Conservation (phyloP, 2,329 filamentous ascomycete genomes). For the Sporothrix humicola region DNA sequence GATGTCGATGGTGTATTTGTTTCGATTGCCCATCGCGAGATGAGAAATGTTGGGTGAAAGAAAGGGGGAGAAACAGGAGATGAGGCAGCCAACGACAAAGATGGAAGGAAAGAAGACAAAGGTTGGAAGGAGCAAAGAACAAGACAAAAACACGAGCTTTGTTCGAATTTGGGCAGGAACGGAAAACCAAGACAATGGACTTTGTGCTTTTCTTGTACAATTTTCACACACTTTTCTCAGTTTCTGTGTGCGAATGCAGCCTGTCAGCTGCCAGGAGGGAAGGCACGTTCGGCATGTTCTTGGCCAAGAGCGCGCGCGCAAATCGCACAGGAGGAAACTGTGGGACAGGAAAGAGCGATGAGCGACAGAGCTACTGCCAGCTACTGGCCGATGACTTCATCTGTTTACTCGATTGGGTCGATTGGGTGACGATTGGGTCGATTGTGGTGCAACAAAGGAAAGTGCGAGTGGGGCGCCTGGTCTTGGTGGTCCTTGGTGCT, state of each 20-base stretch:
- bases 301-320: neutral
- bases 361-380: slow-evolving; percentile 3
- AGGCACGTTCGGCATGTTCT: slow-evolving; percentile 2
- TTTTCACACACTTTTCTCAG: too few relatives aligned
- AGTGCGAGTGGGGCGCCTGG: neutral
- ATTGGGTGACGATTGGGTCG: neutral
- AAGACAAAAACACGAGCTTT: slow-evolving; percentile 12
- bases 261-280: slow-evolving; percentile 26
- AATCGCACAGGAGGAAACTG: neutral
- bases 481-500: neutral
- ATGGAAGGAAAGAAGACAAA: slow-evolving; percentile 3
- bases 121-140: slow-evolving; percentile 10
- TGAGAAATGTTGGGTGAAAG: neutral
- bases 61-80: neutral
- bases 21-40: neutral
- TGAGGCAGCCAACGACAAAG: neutral
- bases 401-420: slow-evolving; percentile 22
- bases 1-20: neutral
- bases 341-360: neutral
- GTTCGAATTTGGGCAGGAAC: slow-evolving; percentile 1
- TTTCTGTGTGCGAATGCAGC: slow-evolving; percentile 14
- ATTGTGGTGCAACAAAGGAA: slow-evolving; percentile 18
- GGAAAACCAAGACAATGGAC: neutral
- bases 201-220: neutral
- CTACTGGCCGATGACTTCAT: slow-evolving; percentile 27